Evolutionary conservation across 164 flowering plant genomes (phyloP).

Genomic region (Santalum album): DNA sequence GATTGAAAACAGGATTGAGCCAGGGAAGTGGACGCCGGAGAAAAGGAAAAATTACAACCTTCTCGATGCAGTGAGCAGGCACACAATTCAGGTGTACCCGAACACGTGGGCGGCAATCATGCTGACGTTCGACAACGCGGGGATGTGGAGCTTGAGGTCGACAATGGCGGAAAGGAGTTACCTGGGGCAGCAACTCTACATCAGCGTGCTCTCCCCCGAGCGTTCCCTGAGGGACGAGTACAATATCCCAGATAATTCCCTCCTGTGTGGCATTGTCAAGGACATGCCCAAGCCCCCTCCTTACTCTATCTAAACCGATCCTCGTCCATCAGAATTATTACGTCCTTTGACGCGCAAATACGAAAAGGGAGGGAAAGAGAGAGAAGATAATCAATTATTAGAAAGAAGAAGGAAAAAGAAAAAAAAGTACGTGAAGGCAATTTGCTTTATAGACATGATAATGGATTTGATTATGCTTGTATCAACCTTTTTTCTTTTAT

Average conservation of each 20-base stretch:
- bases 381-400: no score
- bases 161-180: slow-evolving; percentile 37
- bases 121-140: slow-evolving; percentile 51
- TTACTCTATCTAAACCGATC: background rate
- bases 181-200: slow-evolving; percentile 52
- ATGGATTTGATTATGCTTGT: no score
- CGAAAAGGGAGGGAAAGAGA: no score
- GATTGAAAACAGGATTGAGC: slow-evolving; percentile 23
- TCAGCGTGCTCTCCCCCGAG: slow-evolving; percentile 22
- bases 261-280: slow-evolving; percentile 11
- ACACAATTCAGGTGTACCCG: slow-evolving; percentile 53
- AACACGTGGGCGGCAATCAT: slow-evolving; percentile 55
- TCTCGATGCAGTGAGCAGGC: slow-evolving; percentile 46
- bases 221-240: slow-evolving; percentile 18
- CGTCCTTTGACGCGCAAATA: no score
- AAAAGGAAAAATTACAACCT: slow-evolving; percentile 52
- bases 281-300: background rate
- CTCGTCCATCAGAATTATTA: no score
- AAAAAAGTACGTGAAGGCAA: no score
- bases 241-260: slow-evolving; percentile 7
- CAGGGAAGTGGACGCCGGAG: slow-evolving; percentile 49
- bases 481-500: no score
- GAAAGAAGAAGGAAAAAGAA: no score
- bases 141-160: slow-evolving; percentile 63
- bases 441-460: no score